Conservation (phyloP, 306 rosid species). For the Rosa chinensis region DNA sequence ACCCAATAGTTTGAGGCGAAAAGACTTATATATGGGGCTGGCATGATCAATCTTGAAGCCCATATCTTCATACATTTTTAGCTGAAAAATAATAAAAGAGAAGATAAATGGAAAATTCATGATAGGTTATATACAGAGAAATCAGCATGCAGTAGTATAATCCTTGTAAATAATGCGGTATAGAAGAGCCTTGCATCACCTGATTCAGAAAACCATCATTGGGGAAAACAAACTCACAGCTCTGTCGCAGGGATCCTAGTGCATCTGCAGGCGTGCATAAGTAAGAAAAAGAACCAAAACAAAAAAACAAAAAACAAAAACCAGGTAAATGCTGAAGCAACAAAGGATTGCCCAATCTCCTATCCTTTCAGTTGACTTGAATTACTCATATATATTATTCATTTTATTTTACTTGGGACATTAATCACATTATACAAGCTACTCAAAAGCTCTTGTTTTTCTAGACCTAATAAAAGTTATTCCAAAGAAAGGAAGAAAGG, state of each 20-base stretch:
- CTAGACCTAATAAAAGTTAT: neutral
- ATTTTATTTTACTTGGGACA: neutral
- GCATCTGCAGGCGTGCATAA: conserved; percentile 58
- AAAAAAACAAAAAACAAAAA: neutral
- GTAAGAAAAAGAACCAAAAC: neutral
- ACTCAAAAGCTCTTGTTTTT: neutral
- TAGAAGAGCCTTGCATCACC: conserved; percentile 44
- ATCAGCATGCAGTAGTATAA: neutral
- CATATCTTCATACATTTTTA: conserved; percentile 87
- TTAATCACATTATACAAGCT: neutral
- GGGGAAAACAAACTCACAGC: conserved; percentile 86
- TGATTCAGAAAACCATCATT: conserved; percentile 94
- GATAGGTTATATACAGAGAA: conserved; percentile 2
- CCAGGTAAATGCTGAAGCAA: conserved; percentile 7
- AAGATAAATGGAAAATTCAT: conserved; percentile 19
- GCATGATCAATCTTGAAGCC: conserved; percentile 83
- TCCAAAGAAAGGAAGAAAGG: neutral
- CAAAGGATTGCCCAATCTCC: neutral
- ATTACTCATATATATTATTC: neutral
- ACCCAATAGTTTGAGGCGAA: conserved; percentile 77
- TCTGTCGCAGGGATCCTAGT: conserved; percentile 67
- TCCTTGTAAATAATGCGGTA: conserved; percentile 16
- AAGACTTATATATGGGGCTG: conserved; percentile 70
- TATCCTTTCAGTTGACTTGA: neutral
- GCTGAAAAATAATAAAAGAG: conserved; percentile 38